Evolutionary conservation across 352 stramenopile species (phyloP), one percentile per base, ranked within the genome.

Genomic region (Phytophthora hibernalis): DNA sequence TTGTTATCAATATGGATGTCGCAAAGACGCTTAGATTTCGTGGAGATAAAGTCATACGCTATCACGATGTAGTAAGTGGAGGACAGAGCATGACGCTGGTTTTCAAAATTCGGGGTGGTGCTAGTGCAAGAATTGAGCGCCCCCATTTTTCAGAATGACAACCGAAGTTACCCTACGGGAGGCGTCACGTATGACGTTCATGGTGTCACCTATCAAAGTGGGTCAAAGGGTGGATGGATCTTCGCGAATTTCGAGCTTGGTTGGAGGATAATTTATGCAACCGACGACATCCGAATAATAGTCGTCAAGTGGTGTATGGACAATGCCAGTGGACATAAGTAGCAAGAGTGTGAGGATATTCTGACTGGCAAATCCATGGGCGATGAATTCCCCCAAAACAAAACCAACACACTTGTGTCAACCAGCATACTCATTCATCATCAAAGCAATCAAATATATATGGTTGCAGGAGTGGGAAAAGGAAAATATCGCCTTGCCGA

Each of bases 1-100:
- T 55, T 30, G 49, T 55, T 2, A 33, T 55, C 11, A 55, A 55
- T 30, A 55, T 55, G 49, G 30, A 44, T n/a, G n/a, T n/a, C n/a
- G n/a, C 18, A 55, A 42, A 30, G 16, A 45, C 49, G 12, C 30
- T 55, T 18, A n/a, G 30, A 16, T 43, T 55, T 43, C 49, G 30
- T 31, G 49, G 49, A 28, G 30, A 45, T 26, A 55, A 44, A 28
- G 30, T 2, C 9, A 18, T 55, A 31, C 49, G 49, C 30, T 55
- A 44, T 18, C 30, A 44, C 18, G 30, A 42, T n/a, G 49, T 55
- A 4, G 30, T 44, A 1, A 55, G 49, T n/a, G 30, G 28, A 13
- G 18, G 49, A 0, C 30, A 43, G 18, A 30, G 48, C 7, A 54
- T 54, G 48, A 30, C 28, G 5, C 30, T 54, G 3, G 48, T 43